These are phyloP conservation scores for Botrytis porri DNA, from an alignment of 2,329 filamentous ascomycete species.

Conservation along the genomic window DNA sequence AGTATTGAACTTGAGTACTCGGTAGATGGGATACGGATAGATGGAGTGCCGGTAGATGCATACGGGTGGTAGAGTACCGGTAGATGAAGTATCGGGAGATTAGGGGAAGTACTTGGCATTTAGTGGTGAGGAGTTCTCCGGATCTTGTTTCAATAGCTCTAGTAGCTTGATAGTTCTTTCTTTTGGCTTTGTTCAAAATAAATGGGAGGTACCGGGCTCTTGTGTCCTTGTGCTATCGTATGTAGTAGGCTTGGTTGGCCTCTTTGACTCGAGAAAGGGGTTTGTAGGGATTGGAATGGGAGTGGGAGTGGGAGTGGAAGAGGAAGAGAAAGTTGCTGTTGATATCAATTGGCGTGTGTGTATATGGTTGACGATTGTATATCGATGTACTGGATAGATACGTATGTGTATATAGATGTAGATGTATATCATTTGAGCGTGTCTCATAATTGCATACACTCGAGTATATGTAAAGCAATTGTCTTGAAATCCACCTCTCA, in stretches of 20 bases:
- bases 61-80: neutral
- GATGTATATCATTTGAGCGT: neutral
- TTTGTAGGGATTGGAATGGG: no score
- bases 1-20: neutral
- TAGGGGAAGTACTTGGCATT: no score
- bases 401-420: no score
- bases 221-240: neutral
- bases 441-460: neutral
- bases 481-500: no score
- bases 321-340: neutral
- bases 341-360: neutral
- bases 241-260: neutral
- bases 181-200: neutral
- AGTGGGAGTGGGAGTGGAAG: no score
- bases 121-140: neutral
- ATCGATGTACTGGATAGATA: no score
- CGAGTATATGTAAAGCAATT: no score
- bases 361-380: neutral
- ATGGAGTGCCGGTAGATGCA: neutral
- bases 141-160: neutral
- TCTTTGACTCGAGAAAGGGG: neutral
- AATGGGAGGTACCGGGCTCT: neutral
- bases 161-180: no score
- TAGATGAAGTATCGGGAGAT: no score
- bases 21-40: neutral